Base-by-base conservation (phyloP, 176 grass and related monocot species). In the Phragmites australis region DNA sequence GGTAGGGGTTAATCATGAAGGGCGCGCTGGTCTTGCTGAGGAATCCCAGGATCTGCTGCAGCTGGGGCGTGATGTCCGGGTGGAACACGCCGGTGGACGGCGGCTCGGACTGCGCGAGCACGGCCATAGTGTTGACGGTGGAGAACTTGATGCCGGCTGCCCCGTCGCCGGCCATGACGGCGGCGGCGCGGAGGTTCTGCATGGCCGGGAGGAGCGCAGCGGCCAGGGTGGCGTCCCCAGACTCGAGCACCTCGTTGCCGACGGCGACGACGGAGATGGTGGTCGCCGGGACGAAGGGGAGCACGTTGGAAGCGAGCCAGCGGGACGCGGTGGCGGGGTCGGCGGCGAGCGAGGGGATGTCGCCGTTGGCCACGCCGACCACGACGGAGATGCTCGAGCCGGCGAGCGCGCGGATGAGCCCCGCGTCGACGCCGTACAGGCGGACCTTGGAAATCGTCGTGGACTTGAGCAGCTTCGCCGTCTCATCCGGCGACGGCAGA, bases 1-100 rank as follows among this genome's bases (percentile, higher is more conserved):
- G 95, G 83, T 98, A 98, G 16, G 95, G 95, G 65, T 98, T 98
- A 34, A 98, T 81, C 95, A 98, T 98, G 85, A 98, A 94, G 3
- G 95, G 95, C 44, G 86, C 80, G 76, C 76, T 45, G 32, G 95
- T 98, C 15, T 52, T 62, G 80, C 87, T 87, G 13, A 98, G 92
- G 90, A 98, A 94, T 0, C 23, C 77, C 60, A 98, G 81, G 67
- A 94, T 88, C 44, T 79, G 67, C 72, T 86, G 81, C 61, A 98
- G 88, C 77, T 87, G 80, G 8, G 92, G 56, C 12, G 88, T n/a
- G 18, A 93, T 40, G 11, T 94, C 88, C 13, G 81, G 25, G 83
- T 84, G 92, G 90, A 98, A 94, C 32, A 92, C 90, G 72, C 90
- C 95, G 9, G 84, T 47, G 53, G 95, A 98, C 25, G 95, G 95